Evolutionary conservation across 257 asterid genomes (phyloP), one percentile per base, ranked within the genome.

Genomic region (Paulownia fortunei): DNA sequence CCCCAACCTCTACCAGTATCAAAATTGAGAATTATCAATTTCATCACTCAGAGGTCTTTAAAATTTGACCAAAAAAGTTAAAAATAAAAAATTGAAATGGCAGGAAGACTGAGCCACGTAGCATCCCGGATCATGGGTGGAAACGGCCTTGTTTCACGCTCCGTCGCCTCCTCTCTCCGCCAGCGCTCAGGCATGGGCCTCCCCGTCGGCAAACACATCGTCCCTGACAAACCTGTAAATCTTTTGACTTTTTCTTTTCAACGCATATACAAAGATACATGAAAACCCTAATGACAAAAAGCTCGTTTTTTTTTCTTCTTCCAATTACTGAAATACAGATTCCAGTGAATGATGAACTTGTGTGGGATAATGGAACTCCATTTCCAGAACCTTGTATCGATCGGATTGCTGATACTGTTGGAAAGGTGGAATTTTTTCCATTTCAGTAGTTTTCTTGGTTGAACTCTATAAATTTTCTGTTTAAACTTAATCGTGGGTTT

Each of bases 111-210:
- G 84, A 86, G 86, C 85, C 87, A 88, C 78, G 91, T 86, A 18
- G 97, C 96, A 47, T 91, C 96, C 37, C 91, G 86, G 47, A 91
- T 94, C 82, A 84, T 94, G 96, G 98, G 97, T 55, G 97, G 94
- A 18, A 91, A 85, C 84, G 92, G 92, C 68, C 88, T 88, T 16
- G 95, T 90, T 24, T 72, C 92, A 7, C 95, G 95, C 67, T 88
- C 99, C 74, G 86, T 84, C 54, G 84, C 90, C 44, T 82, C 94
- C 36, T 92, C 99, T 41, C 88, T 94, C 74, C 97, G 99, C 15
- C 91, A 80, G 55, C 94, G 97, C 42, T 79, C 99, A 80, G 98
- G 98, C 72, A 92, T 94, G 99, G 97, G 99, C 30, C 95, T 92
- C 66, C 97, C 97, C 56, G 98, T 91, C 69, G 98, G 99, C 34